Evolutionary conservation across 352 stramenopile species (phyloP), one percentile per base, ranked within the genome.

Genomic region (Phytophthora colocasiae): DNA sequence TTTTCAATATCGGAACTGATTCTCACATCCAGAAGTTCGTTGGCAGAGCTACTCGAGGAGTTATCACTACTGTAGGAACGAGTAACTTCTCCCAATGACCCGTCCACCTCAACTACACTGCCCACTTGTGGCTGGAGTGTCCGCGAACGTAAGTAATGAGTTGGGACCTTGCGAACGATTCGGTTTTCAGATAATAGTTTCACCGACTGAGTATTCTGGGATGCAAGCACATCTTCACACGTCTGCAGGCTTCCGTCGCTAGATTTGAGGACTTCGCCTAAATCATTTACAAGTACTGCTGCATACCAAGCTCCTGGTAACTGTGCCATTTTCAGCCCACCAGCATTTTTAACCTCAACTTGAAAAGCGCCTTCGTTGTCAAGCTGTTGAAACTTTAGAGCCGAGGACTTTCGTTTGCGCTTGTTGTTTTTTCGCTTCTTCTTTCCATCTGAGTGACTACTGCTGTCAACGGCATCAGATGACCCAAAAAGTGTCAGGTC

Each of bases 91-190:
- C 80, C 85, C 12, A 92, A 64, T 19, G 68, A 45, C 3, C 81
- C 85, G 66, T 91, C 85, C 14, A 92, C 72, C 29, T 90, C 80
- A 38, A 93, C 81, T 10, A 93, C 77, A 57, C 85, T 93, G 12
- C 85, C 85, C 9, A 90, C 55, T 71, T 92, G 83, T 2, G 85
- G 83, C 7, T 66, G 34, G 24, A 63, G 52, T 3, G 48, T 43
- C 29, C 78, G 70, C 11, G 69, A 59, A 8, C 85, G 83, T 50
- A 93, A 41, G 10, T 51, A 72, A 15, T 78, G 57, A 49, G 59
- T 63, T 45, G 80, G 73, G 10, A 93, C 64, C 8, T 90, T 83
- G 31, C 68, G 73, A 17, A 90, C 53, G 4, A 81, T 48, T 36
- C 73, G 73, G 15, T 75, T 75, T 4, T 72, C 64, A 60, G 53